phyloP scores from a whole-genome alignment of 192 early-diverging fungal species.

The Mortierella antarctica region DNA sequence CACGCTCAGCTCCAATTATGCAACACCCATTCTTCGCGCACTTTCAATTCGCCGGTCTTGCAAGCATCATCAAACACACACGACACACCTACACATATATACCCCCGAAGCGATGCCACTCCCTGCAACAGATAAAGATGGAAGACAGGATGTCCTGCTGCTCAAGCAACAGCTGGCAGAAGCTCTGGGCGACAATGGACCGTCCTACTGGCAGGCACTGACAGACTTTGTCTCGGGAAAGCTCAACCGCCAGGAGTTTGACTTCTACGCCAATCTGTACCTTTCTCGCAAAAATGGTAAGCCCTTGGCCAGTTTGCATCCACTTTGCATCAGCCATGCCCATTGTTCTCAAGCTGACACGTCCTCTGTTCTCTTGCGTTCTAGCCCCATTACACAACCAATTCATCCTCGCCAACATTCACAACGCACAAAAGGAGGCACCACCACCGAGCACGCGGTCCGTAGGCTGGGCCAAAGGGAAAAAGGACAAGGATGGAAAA shows the following conservation, averaged over 20 bases:
- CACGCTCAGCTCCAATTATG: no score
- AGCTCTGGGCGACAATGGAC: slow-evolving; percentile 79
- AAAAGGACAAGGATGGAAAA: slow-evolving; percentile 59
- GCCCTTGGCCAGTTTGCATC: neutral
- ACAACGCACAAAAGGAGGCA: slow-evolving; percentile 77
- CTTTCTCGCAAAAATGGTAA: slow-evolving; percentile 62
- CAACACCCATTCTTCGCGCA: neutral
- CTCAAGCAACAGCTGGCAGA: slow-evolving; percentile 80
- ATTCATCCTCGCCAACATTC: slow-evolving; percentile 82
- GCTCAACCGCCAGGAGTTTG: slow-evolving; percentile 81
- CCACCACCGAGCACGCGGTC: slow-evolving; percentile 71
- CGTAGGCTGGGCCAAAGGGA: slow-evolving; percentile 67
- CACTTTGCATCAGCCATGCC: neutral
- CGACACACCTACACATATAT: neutral
- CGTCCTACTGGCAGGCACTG: slow-evolving; percentile 78
- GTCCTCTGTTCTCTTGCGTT: neutral
- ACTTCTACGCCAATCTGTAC: slow-evolving; percentile 82
- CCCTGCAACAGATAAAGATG: slow-evolving; percentile 51
- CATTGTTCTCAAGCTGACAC: neutral
- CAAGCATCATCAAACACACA: neutral
- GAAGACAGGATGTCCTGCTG: slow-evolving; percentile 60
- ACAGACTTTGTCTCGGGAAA: slow-evolving; percentile 81
- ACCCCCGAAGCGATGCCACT: neutral
- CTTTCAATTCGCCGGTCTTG: no score
- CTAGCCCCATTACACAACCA: slow-evolving; percentile 74